phyloP scores from a whole-genome alignment of 148 eudicot genomes.

The Linanthus parryae region DNA sequence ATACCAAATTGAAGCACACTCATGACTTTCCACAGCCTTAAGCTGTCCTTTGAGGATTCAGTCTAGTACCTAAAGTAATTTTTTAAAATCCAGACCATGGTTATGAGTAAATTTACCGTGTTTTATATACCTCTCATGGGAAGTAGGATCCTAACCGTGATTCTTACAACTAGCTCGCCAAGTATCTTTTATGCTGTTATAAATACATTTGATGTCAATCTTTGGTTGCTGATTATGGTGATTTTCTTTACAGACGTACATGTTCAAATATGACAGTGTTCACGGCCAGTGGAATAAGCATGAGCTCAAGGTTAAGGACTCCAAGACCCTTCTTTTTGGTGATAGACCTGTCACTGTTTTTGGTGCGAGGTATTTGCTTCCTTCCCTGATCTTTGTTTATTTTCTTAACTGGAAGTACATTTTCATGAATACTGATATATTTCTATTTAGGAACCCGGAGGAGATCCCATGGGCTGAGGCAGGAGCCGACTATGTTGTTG shows the following conservation, averaged over 20 bases:
- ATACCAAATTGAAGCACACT: too few species aligned
- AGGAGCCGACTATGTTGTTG: constrained; percentile 55
- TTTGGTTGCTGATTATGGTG: constrained; percentile 5
- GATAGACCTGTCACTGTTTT: constrained; percentile 42
- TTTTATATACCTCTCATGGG: background rate
- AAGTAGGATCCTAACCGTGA: too few species aligned
- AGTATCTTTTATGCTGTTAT: background rate
- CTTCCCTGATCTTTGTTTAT: background rate
- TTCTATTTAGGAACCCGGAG: constrained; percentile 40
- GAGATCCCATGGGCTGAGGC: constrained; percentile 61
- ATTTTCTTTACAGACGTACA: constrained; percentile 38
- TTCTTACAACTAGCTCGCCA: too few species aligned
- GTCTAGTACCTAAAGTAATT: background rate
- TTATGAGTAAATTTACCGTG: background rate
- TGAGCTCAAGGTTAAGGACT: constrained; percentile 44
- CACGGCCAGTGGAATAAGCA: constrained; percentile 55
- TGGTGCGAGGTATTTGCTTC: constrained; percentile 28
- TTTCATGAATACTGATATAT: background rate
- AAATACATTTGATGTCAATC: background rate
- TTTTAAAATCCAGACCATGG: background rate
- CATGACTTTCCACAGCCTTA: too few species aligned
- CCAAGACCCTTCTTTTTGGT: constrained; percentile 50
- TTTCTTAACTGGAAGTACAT: background rate
- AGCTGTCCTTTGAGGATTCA: background rate
- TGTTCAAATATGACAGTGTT: constrained; percentile 66